These are phyloP conservation scores for Suillus bovinus DNA, from an alignment of 768 basidiomycete genomes.

Conservation along the genomic window DNA sequence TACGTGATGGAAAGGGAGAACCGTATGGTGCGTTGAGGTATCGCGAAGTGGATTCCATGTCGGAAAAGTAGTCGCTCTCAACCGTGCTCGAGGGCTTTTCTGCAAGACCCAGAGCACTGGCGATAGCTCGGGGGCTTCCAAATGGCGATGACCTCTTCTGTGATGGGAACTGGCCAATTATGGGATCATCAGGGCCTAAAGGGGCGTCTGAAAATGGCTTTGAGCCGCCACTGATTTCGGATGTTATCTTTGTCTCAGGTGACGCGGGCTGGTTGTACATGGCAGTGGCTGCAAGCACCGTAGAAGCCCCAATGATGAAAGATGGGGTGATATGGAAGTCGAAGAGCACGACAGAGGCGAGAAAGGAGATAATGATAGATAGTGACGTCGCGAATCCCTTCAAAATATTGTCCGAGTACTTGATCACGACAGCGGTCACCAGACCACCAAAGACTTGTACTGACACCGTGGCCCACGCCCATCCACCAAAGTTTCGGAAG, in stretches of 20 bases:
- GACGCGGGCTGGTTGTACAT: constrained; percentile 83
- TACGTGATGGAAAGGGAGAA: constrained; percentile 49
- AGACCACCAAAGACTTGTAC: constrained; percentile 93
- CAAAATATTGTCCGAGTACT: constrained; percentile 92
- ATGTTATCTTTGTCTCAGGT: constrained; percentile 36
- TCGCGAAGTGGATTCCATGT: constrained; percentile 43
- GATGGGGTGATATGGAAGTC: constrained; percentile 84
- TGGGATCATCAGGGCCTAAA: constrained; percentile 51
- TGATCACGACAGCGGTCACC: constrained; percentile 93
- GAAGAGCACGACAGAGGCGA: constrained; percentile 90
- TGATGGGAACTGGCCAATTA: constrained; percentile 55
- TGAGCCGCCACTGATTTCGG: constrained; percentile 28
- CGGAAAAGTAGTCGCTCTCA: constrained; percentile 36
- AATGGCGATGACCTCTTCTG: constrained; percentile 49
- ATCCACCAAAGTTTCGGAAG: constrained; percentile 85
- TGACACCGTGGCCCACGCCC: constrained; percentile 93
- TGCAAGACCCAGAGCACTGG: constrained; percentile 47
- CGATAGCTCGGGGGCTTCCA: constrained; percentile 50
- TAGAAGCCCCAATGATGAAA: constrained; percentile 83
- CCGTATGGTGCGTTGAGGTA: constrained; percentile 52
- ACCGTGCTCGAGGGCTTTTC: constrained; percentile 28
- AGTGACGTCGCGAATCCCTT: constrained; percentile 97
- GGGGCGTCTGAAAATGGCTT: constrained; percentile 45
- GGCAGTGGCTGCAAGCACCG: constrained; percentile 88
- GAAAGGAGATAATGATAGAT: constrained; percentile 92